These are phyloP conservation scores for Fusarium euwallaceae DNA, from an alignment of 2,329 filamentous ascomycete genomes.

Conservation along the genomic window DNA sequence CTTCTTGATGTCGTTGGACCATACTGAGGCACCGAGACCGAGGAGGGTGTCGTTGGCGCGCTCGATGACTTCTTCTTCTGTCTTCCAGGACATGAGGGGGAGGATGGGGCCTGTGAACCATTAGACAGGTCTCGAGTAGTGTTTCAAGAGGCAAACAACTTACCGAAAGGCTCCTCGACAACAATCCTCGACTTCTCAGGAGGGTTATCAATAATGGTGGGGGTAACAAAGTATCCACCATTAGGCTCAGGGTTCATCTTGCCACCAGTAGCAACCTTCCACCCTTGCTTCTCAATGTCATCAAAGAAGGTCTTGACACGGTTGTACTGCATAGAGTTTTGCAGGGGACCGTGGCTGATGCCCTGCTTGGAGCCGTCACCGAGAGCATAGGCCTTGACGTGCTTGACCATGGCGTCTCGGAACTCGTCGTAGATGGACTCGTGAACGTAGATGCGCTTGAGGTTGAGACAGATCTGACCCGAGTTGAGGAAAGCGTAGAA, in stretches of 20 bases:
- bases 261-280: conserved; percentile 58
- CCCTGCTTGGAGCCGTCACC: conserved; percentile 57
- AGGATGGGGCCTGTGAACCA: conserved; percentile 63
- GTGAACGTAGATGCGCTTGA: conserved; percentile 74
- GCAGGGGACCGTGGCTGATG: conserved; percentile 68
- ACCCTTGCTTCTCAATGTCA: conserved; percentile 61
- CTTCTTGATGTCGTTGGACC: conserved; percentile 63
- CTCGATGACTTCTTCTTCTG: conserved; percentile 71
- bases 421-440: conserved; percentile 70
- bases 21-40: conserved; percentile 69
- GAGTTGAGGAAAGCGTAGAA: conserved; percentile 68
- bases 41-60: conserved; percentile 67
- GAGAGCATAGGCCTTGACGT: conserved; percentile 58
- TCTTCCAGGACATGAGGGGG: conserved; percentile 71
- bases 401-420: conserved; percentile 53
- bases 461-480: conserved; percentile 55
- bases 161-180: conserved; percentile 65
- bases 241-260: conserved; percentile 38
- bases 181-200: conserved; percentile 69
- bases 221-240: conserved; percentile 68
- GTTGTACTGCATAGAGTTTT: conserved; percentile 75
- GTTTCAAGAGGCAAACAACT: not conserved
- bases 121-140: no score
- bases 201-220: conserved; percentile 71
- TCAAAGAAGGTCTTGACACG: conserved; percentile 60